Evolutionary conservation across 2,329 filamentous ascomycete genomes (phyloP), one percentile per base, ranked within the genome.

Genomic region (Sporothrix sp.): DNA sequence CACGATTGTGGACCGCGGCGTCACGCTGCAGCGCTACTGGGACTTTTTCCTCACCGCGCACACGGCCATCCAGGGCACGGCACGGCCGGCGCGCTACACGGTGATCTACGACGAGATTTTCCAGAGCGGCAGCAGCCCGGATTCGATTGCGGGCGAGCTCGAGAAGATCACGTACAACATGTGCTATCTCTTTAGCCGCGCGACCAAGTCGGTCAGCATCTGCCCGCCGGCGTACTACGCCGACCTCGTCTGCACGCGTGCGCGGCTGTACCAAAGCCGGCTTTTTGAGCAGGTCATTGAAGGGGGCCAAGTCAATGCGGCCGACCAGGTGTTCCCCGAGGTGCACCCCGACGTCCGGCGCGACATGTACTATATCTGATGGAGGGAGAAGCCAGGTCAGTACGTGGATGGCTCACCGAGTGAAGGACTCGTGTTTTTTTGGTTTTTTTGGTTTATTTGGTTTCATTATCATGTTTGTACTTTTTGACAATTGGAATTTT

Each of bases 181-280:
- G 61, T 93, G 87, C 66, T 91, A 95, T 63, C 70, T 87, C 0
- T 95, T 85, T 60, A 87, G 86, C 9, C 80, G 90, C 3, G 87
- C 89, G 0, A 93, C 87, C n/a, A 90, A 88, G 64, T 84, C 88
- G 0, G 87, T 95, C 43, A 88, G 84, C 60, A 81, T 95, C 58
- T 93, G 85, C 58, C 87, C 90, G 0, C 87, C 89, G 0, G 89
- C 88, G 0, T 95, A 95, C 70, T 95, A 95, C 61, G 89, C 90
- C 0, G 89, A 95, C 63, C 72, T 95, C 25, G 78, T 91, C 2
- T 93, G 87, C 62, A 85, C 87, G 56, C 76, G 89, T 3, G 84
- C 85, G 0, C 73, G 89, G 1, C 75, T 76, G 13, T 91, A 94
- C 62, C 72, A 91, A 2, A 76, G 78, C 21, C 73, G 78, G 23